Conservation (phyloP, 352 stramenopile genomes). For the Elongisporangium senticosum region DNA sequence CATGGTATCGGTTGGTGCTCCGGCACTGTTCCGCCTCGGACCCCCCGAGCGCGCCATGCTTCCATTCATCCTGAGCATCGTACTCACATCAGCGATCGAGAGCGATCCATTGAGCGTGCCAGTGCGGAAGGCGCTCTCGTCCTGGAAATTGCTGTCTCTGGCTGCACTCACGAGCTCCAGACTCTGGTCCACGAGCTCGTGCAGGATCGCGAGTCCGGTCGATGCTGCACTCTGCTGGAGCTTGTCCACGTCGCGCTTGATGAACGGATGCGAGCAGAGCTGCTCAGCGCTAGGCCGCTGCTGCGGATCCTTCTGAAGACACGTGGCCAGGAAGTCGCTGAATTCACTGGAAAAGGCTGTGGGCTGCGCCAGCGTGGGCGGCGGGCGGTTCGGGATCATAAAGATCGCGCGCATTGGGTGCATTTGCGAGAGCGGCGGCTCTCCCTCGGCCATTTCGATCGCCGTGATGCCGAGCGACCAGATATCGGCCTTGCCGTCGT, state of each 20-base stretch:
- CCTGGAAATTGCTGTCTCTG: constrained; percentile 36
- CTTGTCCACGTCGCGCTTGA: constrained; percentile 49
- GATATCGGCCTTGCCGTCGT: constrained; percentile 80
- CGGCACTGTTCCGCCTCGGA: constrained; percentile 12
- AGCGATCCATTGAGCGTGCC: constrained; percentile 52
- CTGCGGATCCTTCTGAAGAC: constrained; percentile 61
- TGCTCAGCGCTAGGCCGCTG: constrained; percentile 41
- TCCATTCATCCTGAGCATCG: constrained; percentile 37
- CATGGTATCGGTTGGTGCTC: constrained; percentile 16
- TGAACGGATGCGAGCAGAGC: constrained; percentile 54
- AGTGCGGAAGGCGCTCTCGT: constrained; percentile 57
- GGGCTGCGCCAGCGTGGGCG: constrained; percentile 43
- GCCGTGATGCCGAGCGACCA: constrained; percentile 87
- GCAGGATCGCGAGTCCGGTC: constrained; percentile 42
- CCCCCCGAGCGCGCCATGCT: constrained; percentile 16
- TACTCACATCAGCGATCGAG: constrained; percentile 56
- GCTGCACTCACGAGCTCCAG: constrained; percentile 55
- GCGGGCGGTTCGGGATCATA: constrained; percentile 62
- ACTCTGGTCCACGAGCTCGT: constrained; percentile 70
- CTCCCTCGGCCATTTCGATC: constrained; percentile 85
- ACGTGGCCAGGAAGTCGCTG: constrained; percentile 50
- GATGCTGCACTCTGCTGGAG: constrained; percentile 21
- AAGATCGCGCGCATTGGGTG: constrained; percentile 86
- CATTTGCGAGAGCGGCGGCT: constrained; percentile 78
- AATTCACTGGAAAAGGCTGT: constrained; percentile 42